Evolutionary conservation across 139 green algal genomes (phyloP).

Genomic region (Edaphochlamys debaryana): DNA sequence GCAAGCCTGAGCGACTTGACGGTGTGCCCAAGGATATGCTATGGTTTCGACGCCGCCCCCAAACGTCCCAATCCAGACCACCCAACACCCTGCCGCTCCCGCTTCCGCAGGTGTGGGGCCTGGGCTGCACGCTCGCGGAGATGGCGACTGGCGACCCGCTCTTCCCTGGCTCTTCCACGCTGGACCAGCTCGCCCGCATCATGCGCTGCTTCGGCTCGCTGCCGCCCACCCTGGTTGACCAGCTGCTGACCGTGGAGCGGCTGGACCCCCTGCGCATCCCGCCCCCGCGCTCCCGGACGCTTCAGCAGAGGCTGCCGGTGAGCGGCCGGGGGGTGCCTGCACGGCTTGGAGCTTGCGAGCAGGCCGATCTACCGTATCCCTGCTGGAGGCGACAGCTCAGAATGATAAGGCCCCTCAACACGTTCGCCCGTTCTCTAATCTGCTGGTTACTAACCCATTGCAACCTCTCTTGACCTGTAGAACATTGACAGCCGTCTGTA

Average conservation of each 20-base stretch:
- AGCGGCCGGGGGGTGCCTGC: too few species aligned
- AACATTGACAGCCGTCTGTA: not conserved
- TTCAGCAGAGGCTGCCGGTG: not conserved
- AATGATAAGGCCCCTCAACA: too few species aligned
- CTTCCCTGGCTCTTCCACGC: slow-evolving; percentile 69
- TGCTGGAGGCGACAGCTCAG: too few species aligned
- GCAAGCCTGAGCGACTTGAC: not conserved
- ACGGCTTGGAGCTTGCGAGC: too few species aligned
- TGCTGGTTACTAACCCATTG: too few species aligned
- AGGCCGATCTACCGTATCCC: too few species aligned
- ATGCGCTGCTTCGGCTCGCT: slow-evolving; percentile 63
- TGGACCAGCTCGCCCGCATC: slow-evolving; percentile 82
- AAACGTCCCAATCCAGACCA: not conserved
- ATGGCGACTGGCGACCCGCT: slow-evolving; percentile 73
- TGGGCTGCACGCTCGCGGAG: slow-evolving; percentile 80
- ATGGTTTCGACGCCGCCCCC: not conserved
- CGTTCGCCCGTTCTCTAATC: too few species aligned
- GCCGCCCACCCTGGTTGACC: not conserved
- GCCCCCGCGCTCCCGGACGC: not conserved
- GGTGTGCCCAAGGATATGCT: not conserved
- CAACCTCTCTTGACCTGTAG: not conserved
- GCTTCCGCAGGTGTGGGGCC: slow-evolving; percentile 16
- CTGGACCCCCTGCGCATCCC: not conserved
- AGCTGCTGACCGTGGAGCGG: not conserved
- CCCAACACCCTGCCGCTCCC: not conserved